Base-by-base conservation (phyloP, 768 basidiomycete genomes). In the Saitozyma sp. region DNA sequence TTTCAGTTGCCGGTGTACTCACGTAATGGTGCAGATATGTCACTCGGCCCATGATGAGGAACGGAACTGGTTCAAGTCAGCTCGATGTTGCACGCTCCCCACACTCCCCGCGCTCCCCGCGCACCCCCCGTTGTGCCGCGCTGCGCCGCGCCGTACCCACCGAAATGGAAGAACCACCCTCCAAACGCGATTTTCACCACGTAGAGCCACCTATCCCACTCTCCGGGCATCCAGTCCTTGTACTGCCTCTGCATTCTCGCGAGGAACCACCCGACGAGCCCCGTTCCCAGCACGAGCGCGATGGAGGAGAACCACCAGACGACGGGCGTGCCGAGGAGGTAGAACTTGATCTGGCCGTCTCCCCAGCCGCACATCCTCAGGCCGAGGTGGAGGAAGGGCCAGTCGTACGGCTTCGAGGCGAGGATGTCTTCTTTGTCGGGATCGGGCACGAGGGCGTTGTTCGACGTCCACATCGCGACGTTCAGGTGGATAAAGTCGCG, bases 401-500 rank as follows among this genome's bases (percentile, higher is more conserved):
- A 99, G 73, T 98, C 94, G 45, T 85, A 84, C 0, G 95, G 94
- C 69, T 85, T 86, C 41, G 92, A 95, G 0, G 95, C 96, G 56
- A 99, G 86, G 75, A 97, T 92, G 77, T 99, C 96, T 70, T 95
- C 92, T 81, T 98, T 98, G 83, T 99, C 96, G 0, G 95, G 92
- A 73, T 99, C 93, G 0, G 96, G 96, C 46, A 98, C 79, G 58
- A 99, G 88, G 0, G 96, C 95, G 75, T 99, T 99, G 82, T 99
- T 99, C 6, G 96, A 97, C 0, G 95, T 96, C 91, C 94, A 93
- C 96, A 99, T 99, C 8, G 94, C 96, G 29, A 99, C 92, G 74
- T 99, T 99, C 60, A 99, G 86, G 78, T 99, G 95, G 88, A 92
- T 94, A 80, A 99, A 99, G 81, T 99, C 95, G 56, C 90, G 88